Percentiles rank a stretch among this genome's conserved stretches.
phyloP scores from a whole-genome alignment of 73 alveolate species.

The Stentor roeselii region DNA sequence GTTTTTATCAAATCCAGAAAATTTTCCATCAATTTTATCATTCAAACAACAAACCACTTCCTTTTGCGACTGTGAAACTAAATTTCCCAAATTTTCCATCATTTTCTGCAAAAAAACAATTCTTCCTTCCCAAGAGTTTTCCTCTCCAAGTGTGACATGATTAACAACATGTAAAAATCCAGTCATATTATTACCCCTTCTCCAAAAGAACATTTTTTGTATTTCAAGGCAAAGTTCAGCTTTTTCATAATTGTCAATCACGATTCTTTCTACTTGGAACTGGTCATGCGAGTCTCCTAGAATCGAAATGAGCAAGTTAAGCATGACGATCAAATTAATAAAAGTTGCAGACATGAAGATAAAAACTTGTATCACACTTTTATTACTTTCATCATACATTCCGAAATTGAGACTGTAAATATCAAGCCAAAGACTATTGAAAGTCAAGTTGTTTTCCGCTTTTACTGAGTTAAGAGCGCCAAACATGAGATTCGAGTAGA shows the following conservation, averaged over 20 bases:
- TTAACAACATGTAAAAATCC: neutral
- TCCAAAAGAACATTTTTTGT: neutral
- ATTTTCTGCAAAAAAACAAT: neutral
- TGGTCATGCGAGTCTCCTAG: neutral
- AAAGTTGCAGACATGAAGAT: neutral
- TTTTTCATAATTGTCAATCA: neutral
- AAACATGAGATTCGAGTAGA: neutral
- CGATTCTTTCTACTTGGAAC: neutral
- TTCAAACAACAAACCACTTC: too few species aligned
- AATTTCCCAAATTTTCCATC: too few species aligned
- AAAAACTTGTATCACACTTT: neutral
- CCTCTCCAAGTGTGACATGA: neutral
- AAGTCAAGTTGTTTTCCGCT: neutral
- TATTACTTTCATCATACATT: neutral
- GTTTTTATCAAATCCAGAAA: too few species aligned
- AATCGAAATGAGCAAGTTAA: neutral
- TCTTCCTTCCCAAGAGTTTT: neutral
- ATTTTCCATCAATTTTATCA: too few species aligned
- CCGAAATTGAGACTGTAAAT: neutral
- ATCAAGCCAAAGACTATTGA: neutral
- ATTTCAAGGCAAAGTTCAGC: neutral
- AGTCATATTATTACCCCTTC: neutral
- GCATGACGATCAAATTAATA: neutral
- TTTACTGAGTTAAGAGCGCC: neutral
- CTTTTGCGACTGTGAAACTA: too few species aligned